Conservation (phyloP, 441 rosid genomes). For the Adansonia grandidieri region DNA sequence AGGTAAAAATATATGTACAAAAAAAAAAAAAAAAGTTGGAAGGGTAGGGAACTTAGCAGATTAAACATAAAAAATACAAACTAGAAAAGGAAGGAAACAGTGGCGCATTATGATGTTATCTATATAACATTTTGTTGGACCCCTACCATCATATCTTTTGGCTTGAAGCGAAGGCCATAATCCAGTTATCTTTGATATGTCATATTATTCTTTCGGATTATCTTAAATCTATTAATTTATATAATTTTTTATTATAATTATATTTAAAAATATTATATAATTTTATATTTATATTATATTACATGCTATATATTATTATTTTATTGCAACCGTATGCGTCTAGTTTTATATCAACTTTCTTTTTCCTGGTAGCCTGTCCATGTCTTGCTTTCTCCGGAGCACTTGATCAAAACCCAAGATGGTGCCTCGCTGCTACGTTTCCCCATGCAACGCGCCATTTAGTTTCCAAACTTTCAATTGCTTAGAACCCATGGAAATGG, state of each 20-base stretch:
- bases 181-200: neutral
- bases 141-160: conserved; percentile 23
- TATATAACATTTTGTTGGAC: conserved; percentile 30
- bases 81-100: neutral
- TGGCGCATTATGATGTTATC: neutral
- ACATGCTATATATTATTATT: no score
- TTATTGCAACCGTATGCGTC: no score
- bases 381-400: neutral
- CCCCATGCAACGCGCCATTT: neutral
- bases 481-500: no score
- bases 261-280: no score
- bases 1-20: neutral
- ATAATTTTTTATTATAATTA: no score
- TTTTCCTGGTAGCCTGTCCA: conserved; percentile 1
- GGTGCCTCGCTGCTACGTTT: neutral
- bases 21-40: conserved; percentile 13
- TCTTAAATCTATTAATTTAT: no score
- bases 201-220: neutral
- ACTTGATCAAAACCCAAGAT: conserved; percentile 2
- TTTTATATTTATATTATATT: no score
- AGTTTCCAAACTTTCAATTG: no score
- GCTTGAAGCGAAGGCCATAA: conserved; percentile 18
- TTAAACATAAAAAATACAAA: neutral
- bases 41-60: neutral
- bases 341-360: neutral